Conservation (phyloP, 2,329 filamentous ascomycete genomes). For the Hypoxylon sp. region DNA sequence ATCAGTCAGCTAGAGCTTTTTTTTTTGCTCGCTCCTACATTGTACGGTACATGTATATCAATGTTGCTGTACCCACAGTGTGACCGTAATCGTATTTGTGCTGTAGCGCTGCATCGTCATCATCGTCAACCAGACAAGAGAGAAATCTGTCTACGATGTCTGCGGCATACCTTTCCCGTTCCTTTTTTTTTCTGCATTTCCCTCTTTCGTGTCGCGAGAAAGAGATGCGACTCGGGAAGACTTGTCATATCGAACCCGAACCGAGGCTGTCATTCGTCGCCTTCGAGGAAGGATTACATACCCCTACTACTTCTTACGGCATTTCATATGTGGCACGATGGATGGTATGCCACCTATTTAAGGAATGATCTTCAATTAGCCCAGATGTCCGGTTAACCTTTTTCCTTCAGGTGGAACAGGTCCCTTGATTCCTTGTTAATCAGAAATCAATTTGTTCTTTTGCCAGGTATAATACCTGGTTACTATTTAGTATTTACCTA, state of each 20-base stretch:
- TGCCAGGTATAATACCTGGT: too few species aligned
- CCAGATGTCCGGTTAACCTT: conserved; percentile 42
- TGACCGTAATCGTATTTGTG: conserved; percentile 2
- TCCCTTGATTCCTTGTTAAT: conserved; percentile 30
- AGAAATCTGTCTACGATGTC: neutral
- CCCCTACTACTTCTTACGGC: conserved; percentile 5
- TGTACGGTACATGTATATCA: neutral
- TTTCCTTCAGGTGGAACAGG: conserved; percentile 33
- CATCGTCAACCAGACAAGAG: conserved; percentile 6
- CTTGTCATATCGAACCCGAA: neutral
- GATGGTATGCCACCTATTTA: conserved; percentile 21
- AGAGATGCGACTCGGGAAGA: neutral
- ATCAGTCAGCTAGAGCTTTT: conserved; percentile 12
- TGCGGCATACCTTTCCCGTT: neutral
- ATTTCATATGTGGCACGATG: conserved; percentile 34
- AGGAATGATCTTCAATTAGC: conserved; percentile 37
- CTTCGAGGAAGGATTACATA: conserved; percentile 2
- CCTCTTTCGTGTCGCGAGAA: neutral
- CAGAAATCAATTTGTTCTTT: conserved; percentile 36
- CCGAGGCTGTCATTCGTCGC: conserved; percentile 21
- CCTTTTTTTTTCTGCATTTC: neutral
- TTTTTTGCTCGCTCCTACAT: neutral
- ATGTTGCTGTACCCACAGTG: too few species aligned
- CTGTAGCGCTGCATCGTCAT: conserved; percentile 14
- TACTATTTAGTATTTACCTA: too few species aligned